phyloP scores from a whole-genome alignment of 169 alveolate genomes.

The Plasmodium adleri region DNA sequence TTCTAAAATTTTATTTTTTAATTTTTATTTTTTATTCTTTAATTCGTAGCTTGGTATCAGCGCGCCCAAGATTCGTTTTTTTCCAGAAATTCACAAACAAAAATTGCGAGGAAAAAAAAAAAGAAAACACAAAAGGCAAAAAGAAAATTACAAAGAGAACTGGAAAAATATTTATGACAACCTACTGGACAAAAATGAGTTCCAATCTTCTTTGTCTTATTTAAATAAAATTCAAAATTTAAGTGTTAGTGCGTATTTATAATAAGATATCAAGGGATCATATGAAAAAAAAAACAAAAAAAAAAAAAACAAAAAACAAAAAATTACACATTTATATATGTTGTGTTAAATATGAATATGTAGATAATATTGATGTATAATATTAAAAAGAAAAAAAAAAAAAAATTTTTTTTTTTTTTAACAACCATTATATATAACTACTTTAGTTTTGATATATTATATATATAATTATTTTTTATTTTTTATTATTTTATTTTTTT shows the following conservation, averaged over 20 bases:
- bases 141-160: slow-evolving; percentile 50
- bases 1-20: not conserved
- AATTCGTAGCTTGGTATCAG: slow-evolving; percentile 43
- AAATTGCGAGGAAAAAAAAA: slow-evolving; percentile 60
- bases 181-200: slow-evolving; percentile 42
- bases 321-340: not conserved
- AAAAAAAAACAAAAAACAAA: not conserved
- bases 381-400: not conserved
- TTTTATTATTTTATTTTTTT: not conserved
- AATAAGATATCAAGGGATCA: not conserved
- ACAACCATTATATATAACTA: not conserved
- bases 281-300: not conserved
- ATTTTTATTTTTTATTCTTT: not conserved
- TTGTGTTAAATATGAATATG: not conserved
- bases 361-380: not conserved
- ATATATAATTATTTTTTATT: not conserved
- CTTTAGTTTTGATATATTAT: not conserved
- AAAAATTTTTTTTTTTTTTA: not conserved
- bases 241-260: slow-evolving; percentile 51
- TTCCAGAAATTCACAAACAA: slow-evolving; percentile 52
- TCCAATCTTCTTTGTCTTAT: slow-evolving; percentile 20
- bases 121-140: slow-evolving; percentile 23
- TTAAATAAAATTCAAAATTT: slow-evolving; percentile 31
- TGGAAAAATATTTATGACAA: slow-evolving; percentile 72
- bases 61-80: slow-evolving; percentile 59